Base-by-base conservation (phyloP, 345 rosid species). In the Syzygium aromaticum region DNA sequence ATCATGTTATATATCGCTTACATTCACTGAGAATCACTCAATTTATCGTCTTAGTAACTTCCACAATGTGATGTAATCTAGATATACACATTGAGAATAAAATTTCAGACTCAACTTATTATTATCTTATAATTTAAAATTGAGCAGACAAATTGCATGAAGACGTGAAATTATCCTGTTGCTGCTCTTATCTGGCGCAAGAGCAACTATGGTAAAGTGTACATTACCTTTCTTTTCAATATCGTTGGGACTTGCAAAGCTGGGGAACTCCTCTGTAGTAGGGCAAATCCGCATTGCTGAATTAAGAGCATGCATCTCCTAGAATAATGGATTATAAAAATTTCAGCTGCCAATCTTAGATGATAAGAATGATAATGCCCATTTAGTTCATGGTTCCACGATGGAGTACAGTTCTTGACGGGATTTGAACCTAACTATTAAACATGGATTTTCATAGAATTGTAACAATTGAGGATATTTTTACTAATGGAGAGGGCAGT, bases 191-290 rank as follows among this genome's bases (percentile, higher is more conserved):
- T 17, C 46, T 33, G 6, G 78, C 23, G 7, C 78, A 67, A 67
- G 25, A 67, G 78, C 78, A 67, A 54, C 56, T 33, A 67, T 73
- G 49, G 80, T 33, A 19, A 73, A 73, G 27, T 73, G 49, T 38
- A 23, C 30, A 73, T 38, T 90, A 96, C 99, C 98, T 89, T 97
- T 91, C 61, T 90, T 93, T 87, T 92, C 92, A 87, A 91, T 86
- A 85, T 92, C 93, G 86, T 88, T 93, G 77, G 94, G 92, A 90
- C 93, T 94, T 90, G 94, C 90, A 92, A 95, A 94, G 92, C 96
- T 98, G 11, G 94, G 92, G 89, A 95, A 94, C 86, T 91, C 99
- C 89, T 95, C 95, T 52, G 90, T 86, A 40, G 92, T 91, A 51
- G 92, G 89, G 88, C 94, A 88, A 87, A 88, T 93, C 87, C 86